phyloP scores from a whole-genome alignment of 805 yeast species.

The Metschnikowia anglica region DNA sequence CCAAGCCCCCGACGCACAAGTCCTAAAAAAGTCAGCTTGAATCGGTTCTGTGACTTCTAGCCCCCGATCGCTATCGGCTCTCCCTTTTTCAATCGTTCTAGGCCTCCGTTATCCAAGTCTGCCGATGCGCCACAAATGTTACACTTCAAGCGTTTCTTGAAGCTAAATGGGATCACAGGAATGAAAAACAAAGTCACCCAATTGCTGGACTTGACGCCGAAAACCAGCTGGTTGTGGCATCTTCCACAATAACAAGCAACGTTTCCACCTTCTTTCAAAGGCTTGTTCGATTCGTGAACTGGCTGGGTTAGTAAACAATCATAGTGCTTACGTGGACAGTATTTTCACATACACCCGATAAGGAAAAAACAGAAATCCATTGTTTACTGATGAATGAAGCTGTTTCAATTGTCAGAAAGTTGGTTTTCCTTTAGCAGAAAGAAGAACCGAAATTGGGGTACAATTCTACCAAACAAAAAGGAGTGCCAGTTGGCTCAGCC shows the following conservation, averaged over 20 bases:
- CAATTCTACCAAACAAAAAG: no score
- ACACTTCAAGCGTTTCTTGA: conserved; percentile 17
- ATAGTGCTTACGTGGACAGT: background rate
- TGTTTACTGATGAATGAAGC: no score
- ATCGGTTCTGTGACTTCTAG: no score
- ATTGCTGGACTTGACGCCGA: conserved; percentile 51
- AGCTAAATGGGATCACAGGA: conserved; percentile 20
- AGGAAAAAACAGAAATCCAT: conserved; percentile 23
- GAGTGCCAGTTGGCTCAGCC: no score
- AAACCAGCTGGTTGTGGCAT: conserved; percentile 57
- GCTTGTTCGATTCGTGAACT: conserved; percentile 20
- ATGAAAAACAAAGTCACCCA: conserved; percentile 35
- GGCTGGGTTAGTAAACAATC: conserved; percentile 11
- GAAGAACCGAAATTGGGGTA: no score
- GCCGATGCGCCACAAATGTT: conserved; percentile 23
- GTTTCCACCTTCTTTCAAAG: conserved; percentile 17
- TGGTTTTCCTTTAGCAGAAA: no score
- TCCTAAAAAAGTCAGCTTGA: no score
- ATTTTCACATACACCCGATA: conserved; percentile 20
- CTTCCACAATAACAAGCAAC: conserved; percentile 47
- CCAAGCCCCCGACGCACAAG: no score
- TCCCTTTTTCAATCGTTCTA: conserved; percentile 16
- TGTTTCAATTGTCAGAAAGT: no score
- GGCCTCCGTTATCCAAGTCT: conserved; percentile 18
- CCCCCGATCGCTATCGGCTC: conserved; percentile 21